Evolutionary conservation across 768 basidiomycete genomes (phyloP).

Genomic region (Mycena indigotica): DNA sequence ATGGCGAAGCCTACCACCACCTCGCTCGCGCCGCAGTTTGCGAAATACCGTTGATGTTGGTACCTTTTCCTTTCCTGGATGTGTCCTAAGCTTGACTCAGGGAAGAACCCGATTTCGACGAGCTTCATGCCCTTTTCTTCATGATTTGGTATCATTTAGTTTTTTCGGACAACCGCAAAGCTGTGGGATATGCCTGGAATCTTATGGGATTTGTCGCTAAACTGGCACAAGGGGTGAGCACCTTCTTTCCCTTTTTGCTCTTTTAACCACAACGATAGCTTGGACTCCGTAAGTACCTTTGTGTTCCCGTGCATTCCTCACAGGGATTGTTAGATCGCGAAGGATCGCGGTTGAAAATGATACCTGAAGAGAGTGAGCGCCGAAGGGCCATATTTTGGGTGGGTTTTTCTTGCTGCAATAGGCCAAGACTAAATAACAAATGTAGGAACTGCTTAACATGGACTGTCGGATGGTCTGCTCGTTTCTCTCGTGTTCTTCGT

Average conservation of each 20-base stretch:
- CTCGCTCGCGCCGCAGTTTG: slow-evolving; percentile 68
- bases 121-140: slow-evolving; percentile 67
- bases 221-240: slow-evolving; percentile 68
- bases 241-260: slow-evolving; percentile 11
- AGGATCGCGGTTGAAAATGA: slow-evolving; percentile 60
- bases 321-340: slow-evolving; percentile 57
- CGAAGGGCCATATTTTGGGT: slow-evolving; percentile 70
- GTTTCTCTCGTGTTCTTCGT: not conserved
- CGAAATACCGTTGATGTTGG: slow-evolving; percentile 51
- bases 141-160: slow-evolving; percentile 78
- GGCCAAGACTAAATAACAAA: not conserved
- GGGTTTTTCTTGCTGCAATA: not conserved
- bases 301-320: slow-evolving; percentile 12
- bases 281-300: slow-evolving; percentile 16
- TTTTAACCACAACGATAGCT: too few species aligned
- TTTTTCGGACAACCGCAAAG: slow-evolving; percentile 74
- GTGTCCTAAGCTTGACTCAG: slow-evolving; percentile 39
- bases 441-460: slow-evolving; percentile 64
- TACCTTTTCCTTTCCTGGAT: not conserved
- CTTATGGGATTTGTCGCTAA: slow-evolving; percentile 76
- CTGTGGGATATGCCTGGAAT: slow-evolving; percentile 74
- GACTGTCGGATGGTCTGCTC: slow-evolving; percentile 64
- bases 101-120: slow-evolving; percentile 75
- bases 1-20: slow-evolving; percentile 67
- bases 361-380: slow-evolving; percentile 73